Conservation (phyloP, 805 yeast genomes). For the Millerago galiae region DNA sequence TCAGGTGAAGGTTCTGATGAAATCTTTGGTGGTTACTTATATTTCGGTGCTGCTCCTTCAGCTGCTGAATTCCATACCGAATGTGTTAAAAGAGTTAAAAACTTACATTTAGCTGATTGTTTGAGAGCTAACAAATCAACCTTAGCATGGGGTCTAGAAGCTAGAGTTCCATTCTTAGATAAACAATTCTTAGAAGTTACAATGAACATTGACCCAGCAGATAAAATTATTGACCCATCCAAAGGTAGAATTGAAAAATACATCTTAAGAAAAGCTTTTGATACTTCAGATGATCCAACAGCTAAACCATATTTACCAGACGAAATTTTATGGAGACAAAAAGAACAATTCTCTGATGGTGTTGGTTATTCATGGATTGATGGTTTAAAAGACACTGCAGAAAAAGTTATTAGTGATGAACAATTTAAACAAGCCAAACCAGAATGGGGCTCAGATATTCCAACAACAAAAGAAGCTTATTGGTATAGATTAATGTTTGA, state of each 20-base stretch:
- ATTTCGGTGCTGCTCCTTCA: conserved; percentile 94
- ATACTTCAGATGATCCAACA: conserved; percentile 76
- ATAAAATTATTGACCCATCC: conserved; percentile 71
- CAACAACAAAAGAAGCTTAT: conserved; percentile 97
- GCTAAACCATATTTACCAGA: conserved; percentile 86
- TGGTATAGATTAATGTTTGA: conserved; percentile 98
- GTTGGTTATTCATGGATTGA: conserved; percentile 99
- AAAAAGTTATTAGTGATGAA: conserved; percentile 79
- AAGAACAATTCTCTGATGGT: conserved; percentile 99
- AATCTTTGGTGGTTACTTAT: conserved; percentile 96
- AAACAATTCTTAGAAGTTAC: conserved; percentile 83
- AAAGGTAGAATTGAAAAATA: conserved; percentile 88
- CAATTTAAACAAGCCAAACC: conserved; percentile 86
- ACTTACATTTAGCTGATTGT: conserved; percentile 96
- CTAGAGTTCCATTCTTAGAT: conserved; percentile 98
- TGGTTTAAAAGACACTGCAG: conserved; percentile 93
- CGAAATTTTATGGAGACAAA: conserved; percentile 98
- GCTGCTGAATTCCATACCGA: conserved; percentile 92
- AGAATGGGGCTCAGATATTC: conserved; percentile 93
- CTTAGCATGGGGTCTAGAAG: conserved; percentile 99
- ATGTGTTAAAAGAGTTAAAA: conserved; percentile 92
- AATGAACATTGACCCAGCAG: conserved; percentile 92
- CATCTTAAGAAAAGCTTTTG: conserved; percentile 95
- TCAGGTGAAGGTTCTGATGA: conserved; percentile 99
- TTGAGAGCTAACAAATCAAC: conserved; percentile 98